These are phyloP conservation scores for Paulownia fortunei DNA, from an alignment of 257 asterid species.

Conservation along the genomic window DNA sequence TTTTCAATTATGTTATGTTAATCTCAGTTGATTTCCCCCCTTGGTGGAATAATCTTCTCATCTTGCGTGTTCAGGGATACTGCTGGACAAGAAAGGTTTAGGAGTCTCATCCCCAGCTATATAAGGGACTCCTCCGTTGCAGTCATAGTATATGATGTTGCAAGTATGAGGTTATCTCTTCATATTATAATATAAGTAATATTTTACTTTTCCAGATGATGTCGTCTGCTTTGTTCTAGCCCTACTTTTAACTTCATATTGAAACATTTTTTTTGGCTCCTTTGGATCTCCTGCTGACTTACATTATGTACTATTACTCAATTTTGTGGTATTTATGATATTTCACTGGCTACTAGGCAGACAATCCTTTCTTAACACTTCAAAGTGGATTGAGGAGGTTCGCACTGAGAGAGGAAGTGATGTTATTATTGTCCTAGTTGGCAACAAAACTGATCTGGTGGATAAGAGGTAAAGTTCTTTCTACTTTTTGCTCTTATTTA, in stretches of 20 bases:
- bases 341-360: constrained; percentile 56
- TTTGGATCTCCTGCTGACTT: constrained; percentile 15
- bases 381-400: constrained; percentile 94
- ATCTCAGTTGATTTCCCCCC: constrained; percentile 6
- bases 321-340: constrained; percentile 22
- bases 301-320: constrained; percentile 4
- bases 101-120: constrained; percentile 94
- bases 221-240: not conserved
- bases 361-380: constrained; percentile 83
- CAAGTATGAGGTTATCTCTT: constrained; percentile 57
- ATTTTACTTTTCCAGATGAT: not conserved
- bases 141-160: constrained; percentile 86
- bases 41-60: constrained; percentile 23
- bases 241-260: constrained; percentile 8
- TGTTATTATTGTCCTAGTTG: constrained; percentile 87
- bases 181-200: not conserved
- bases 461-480: constrained; percentile 67
- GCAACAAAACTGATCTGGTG: constrained; percentile 92
- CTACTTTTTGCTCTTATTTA: constrained; percentile 9
- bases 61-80: constrained; percentile 71
- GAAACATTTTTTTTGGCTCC: not conserved
- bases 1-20: constrained; percentile 12
- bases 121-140: constrained; percentile 94
- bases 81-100: constrained; percentile 94
- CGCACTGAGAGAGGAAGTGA: constrained; percentile 97